These are phyloP conservation scores for Tricholoma furcatifolium DNA, from an alignment of 768 basidiomycete species.

Conservation along the genomic window DNA sequence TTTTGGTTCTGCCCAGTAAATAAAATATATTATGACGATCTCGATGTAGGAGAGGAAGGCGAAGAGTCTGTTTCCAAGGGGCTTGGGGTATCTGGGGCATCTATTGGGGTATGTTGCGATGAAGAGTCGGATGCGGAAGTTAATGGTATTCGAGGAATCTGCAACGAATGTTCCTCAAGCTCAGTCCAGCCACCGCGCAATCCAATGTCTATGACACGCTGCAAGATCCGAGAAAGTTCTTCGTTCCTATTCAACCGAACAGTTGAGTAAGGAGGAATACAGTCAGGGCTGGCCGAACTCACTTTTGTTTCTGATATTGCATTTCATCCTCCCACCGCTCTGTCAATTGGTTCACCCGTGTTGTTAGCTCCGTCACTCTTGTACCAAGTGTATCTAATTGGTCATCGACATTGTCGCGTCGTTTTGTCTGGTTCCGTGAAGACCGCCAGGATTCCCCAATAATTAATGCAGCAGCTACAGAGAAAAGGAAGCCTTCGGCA, in stretches of 20 bases:
- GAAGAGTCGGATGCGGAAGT: not conserved
- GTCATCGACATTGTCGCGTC: constrained; percentile 74
- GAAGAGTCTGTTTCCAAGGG: constrained; percentile 5
- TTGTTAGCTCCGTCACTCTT: constrained; percentile 44
- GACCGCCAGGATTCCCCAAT: constrained; percentile 76
- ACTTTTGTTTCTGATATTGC: constrained; percentile 46
- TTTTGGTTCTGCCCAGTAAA: not conserved
- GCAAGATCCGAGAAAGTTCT: constrained; percentile 63
- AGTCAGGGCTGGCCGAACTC: constrained; percentile 18
- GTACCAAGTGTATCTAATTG: constrained; percentile 57
- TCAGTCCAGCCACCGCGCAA: constrained; percentile 63
- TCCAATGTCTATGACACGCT: constrained; percentile 69
- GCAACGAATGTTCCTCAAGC: constrained; percentile 58
- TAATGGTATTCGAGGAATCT: constrained; percentile 20
- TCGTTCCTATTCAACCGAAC: constrained; percentile 45
- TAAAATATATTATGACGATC: not conserved
- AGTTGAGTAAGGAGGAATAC: not conserved
- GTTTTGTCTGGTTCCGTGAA: constrained; percentile 64
- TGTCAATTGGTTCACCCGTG: constrained; percentile 39
- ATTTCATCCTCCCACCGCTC: constrained; percentile 42
- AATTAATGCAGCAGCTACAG: constrained; percentile 72
- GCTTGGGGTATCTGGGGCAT: constrained; percentile 10
- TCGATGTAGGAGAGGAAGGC: not conserved
- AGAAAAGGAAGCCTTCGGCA: constrained; percentile 83
- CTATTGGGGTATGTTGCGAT: constrained; percentile 4